phyloP scores from a whole-genome alignment of 495 filamentous ascomycete species.

The Xylaria venustula region DNA sequence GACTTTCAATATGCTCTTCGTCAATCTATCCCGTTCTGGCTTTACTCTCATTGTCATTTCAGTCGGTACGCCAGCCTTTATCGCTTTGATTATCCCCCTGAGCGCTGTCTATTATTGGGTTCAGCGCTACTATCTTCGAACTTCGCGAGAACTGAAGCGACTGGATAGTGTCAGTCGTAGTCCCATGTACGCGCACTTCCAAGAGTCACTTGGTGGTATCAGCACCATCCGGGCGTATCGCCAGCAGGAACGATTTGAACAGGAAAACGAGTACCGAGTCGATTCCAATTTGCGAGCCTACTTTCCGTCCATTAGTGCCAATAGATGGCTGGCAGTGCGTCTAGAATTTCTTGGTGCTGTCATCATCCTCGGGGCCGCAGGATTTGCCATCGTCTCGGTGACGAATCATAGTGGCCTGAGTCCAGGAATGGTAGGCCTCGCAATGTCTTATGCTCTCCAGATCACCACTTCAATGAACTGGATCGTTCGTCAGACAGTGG shows the following conservation, averaged over 20 bases:
- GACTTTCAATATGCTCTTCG: conserved; percentile 92
- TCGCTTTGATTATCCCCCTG: conserved; percentile 78
- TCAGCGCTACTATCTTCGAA: conserved; percentile 94
- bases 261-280: conserved; percentile 97
- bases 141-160: conserved; percentile 93
- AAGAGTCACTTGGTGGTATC: conserved; percentile 92
- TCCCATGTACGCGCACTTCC: conserved; percentile 97
- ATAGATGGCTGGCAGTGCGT: conserved; percentile 93
- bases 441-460: conserved; percentile 95
- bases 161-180: conserved; percentile 93
- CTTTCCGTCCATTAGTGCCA: conserved; percentile 94
- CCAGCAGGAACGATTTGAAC: conserved; percentile 80
- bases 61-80: conserved; percentile 74
- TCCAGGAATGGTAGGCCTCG: conserved; percentile 82
- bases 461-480: conserved; percentile 99
- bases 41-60: conserved; percentile 90
- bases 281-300: conserved; percentile 95
- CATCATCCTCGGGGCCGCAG: conserved; percentile 85
- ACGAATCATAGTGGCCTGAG: conserved; percentile 64
- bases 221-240: conserved; percentile 97
- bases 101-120: conserved; percentile 84
- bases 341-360: conserved; percentile 95
- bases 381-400: conserved; percentile 80
- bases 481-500: conserved; percentile 98
- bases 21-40: conserved; percentile 76